Conservation (phyloP, 192 early-diverging fungal genomes). For the Endogone sp. region DNA sequence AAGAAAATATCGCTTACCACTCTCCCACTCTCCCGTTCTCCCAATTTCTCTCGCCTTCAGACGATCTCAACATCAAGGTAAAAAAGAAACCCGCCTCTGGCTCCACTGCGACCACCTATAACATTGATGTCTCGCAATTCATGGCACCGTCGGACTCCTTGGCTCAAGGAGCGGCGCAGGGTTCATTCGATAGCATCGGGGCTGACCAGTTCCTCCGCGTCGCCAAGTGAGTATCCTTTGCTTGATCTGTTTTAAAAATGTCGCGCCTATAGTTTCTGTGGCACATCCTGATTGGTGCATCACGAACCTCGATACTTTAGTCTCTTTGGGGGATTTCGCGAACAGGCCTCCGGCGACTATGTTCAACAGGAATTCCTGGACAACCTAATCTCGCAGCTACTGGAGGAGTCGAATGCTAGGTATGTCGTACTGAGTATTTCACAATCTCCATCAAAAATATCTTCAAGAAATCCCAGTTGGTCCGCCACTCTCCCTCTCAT, state of each 20-base stretch:
- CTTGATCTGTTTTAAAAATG: neutral
- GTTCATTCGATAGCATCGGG: slow-evolving; percentile 2
- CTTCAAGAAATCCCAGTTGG: too few relatives aligned
- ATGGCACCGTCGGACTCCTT: slow-evolving; percentile 16
- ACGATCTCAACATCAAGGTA: slow-evolving; percentile 15
- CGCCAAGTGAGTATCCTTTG: neutral
- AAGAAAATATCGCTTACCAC: neutral
- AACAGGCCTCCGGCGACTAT: slow-evolving; percentile 21
- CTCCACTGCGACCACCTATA: slow-evolving; percentile 5
- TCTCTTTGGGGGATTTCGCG: slow-evolving; percentile 18
- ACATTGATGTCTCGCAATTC: slow-evolving; percentile 25
- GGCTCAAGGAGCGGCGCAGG: neutral
- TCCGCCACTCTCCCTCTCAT: neutral
- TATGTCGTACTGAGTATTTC: neutral
- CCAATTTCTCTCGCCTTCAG: neutral
- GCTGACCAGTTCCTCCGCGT: neutral
- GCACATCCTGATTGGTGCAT: too few relatives aligned
- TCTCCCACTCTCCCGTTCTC: neutral
- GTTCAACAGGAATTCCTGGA: slow-evolving; percentile 33
- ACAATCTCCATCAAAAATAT: too few relatives aligned
- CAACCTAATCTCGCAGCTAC: slow-evolving; percentile 31
- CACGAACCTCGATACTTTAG: slow-evolving; percentile 3
- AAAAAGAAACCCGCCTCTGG: slow-evolving; percentile 3
- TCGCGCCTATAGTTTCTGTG: too few relatives aligned
- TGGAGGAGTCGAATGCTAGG: slow-evolving; percentile 31